Base-by-base conservation (phyloP, 306 rosid species). In the Rosa persica region DNA sequence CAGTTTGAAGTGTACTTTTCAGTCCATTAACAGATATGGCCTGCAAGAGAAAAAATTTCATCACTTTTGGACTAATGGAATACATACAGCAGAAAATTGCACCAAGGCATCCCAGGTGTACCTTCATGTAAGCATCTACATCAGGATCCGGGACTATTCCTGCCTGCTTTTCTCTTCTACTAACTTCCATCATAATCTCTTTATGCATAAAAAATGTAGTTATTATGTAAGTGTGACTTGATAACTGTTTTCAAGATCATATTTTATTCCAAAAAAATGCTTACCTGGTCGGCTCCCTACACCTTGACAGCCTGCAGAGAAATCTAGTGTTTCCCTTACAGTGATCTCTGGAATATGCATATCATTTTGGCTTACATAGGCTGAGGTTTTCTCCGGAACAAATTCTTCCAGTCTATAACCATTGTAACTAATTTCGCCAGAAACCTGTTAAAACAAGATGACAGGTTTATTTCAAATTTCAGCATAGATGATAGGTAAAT, bases 91-190 rank as follows among this genome's bases (percentile, higher is more conserved):
- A 38, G 34, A 16, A 44, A 16, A 58, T 19, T 11, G 2, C 10
- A 42, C 16, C 2, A 23, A 49, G 57, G 58, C 19, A 13, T n/a
- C 34, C 8, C 38, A 60, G 20, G 70, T 78, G 30, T 62, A 93
- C 97, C 92, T 93, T 93, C 97, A 93, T 93, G 85, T 90, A 92
- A 54, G 92, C 87, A 77, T 92, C 96, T 40, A 90, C 40, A 65
- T 92, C 96, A 17, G 85, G 92, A 65, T 92, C 89, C 13, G 97
- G 97, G 74, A 90, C 76, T 70, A 92, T 85, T 64, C 92, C 90
- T 30, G 46, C 86, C 70, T 88, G 87, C 75, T 86, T 93, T 87
- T 90, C 93, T 71, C 80, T 89, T 85, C 83, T 82, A 78, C 85
- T 82, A 49, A 90, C 87, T 74, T 93, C 96, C 89, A 54, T 72